A percentile compares a stretch with the other conserved stretches of the same genome.
Evolutionary conservation across 768 basidiomycete species (phyloP).

Genomic region (Cubamyces lactineus): DNA sequence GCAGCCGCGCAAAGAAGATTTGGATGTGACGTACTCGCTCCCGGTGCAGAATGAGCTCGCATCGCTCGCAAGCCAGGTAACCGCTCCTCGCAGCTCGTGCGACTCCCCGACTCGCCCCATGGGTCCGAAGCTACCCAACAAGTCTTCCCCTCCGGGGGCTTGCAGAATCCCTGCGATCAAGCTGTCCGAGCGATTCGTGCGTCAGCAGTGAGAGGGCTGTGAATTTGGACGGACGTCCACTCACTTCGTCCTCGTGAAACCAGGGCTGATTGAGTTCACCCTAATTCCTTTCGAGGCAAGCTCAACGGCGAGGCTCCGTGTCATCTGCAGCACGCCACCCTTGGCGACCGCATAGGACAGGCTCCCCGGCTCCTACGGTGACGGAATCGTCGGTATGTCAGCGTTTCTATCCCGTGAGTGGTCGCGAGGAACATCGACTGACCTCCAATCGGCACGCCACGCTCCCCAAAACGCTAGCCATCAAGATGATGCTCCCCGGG

Average conservation of each 20-base stretch:
- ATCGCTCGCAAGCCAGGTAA: constrained; percentile 51
- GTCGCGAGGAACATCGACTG: no score
- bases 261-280: constrained; percentile 76
- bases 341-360: constrained; percentile 77
- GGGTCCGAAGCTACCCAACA: constrained; percentile 60
- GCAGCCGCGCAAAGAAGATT: no score
- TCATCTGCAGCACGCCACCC: constrained; percentile 77
- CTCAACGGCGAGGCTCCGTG: constrained; percentile 79
- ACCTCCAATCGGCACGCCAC: no score
- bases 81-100: constrained; percentile 72
- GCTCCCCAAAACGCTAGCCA: constrained; percentile 42
- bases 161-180: not conserved
- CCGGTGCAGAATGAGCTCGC: constrained; percentile 75
- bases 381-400: not conserved
- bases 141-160: not conserved
- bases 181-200: not conserved
- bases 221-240: not conserved
- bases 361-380: constrained; percentile 74
- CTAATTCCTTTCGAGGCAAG: constrained; percentile 64
- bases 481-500: constrained; percentile 43
- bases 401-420: no score
- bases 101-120: constrained; percentile 65
- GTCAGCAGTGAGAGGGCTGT: not conserved
- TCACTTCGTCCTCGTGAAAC: constrained; percentile 70
- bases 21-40: constrained; percentile 53